Evolutionary conservation across 1,139 yeast genomes (phyloP).

Genomic region (Blastobotrys raffinosifermentans): DNA sequence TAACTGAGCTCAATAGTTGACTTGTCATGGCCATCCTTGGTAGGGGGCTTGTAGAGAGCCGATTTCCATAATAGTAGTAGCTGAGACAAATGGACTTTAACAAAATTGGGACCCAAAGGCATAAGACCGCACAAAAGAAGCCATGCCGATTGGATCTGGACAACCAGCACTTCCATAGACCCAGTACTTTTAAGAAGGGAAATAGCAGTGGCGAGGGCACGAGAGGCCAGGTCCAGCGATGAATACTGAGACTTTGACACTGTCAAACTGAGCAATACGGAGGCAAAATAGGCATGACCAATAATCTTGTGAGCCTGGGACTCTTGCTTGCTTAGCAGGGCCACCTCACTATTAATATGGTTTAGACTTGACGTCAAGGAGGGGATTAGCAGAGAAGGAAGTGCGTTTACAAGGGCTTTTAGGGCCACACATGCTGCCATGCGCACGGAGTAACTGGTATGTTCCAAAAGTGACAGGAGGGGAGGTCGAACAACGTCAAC

Average conservation of each 20-base stretch:
- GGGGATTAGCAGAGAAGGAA: slow-evolving; percentile 27
- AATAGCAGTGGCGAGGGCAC: slow-evolving; percentile 31
- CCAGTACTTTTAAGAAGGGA: slow-evolving; percentile 29
- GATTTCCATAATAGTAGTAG: slow-evolving; percentile 76
- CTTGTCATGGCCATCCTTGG: slow-evolving; percentile 28
- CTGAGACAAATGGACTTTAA: slow-evolving; percentile 68
- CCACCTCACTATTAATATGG: slow-evolving; percentile 25
- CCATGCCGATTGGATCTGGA: slow-evolving; percentile 49
- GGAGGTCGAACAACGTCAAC: slow-evolving; percentile 22
- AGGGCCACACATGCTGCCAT: slow-evolving; percentile 21
- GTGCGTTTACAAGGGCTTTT: slow-evolving; percentile 18
- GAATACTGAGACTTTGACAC: slow-evolving; percentile 29
- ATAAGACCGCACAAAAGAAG: slow-evolving; percentile 69
- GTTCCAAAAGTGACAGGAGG: slow-evolving; percentile 16
- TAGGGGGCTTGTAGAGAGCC: slow-evolving; percentile 48
- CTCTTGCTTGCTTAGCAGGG: slow-evolving; percentile 20
- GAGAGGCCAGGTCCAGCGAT: slow-evolving; percentile 31
- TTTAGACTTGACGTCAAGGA: slow-evolving; percentile 23
- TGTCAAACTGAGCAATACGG: slow-evolving; percentile 27
- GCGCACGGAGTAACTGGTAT: slow-evolving; percentile 18
- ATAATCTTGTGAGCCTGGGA: slow-evolving; percentile 18
- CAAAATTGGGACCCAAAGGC: slow-evolving; percentile 59
- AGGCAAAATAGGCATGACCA: slow-evolving; percentile 29
- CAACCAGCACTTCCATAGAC: slow-evolving; percentile 27
- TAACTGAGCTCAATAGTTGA: slow-evolving; percentile 31